Evolutionary conservation across 2,329 filamentous ascomycete species (phyloP), one percentile per base, ranked within the genome.

Genomic region (Pseudogymnoascus sp.): DNA sequence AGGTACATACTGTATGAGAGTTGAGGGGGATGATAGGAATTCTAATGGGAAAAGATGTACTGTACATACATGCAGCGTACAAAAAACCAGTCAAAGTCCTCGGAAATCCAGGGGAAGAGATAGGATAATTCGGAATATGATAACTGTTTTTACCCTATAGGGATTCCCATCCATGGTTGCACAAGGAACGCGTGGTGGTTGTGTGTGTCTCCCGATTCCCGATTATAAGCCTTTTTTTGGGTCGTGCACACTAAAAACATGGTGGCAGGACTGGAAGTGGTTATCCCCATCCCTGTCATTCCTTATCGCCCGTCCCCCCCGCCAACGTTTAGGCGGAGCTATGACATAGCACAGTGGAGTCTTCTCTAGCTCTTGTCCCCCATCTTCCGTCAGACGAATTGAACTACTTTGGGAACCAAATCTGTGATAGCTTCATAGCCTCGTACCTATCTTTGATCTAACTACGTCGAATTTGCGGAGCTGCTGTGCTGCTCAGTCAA

Each of bases 401-500:
- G 50, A 34, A 34, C 50, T 56, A 6, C n/a, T 34, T 56, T 56
- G 50, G 28, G 50, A 16, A 11, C 31, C 50, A 56, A 56, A 56
- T 56, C 50, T 56, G 50, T 18, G 28, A 56, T 56, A 56, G 50
- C 50, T 56, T 56, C 50, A 34, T 56, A 56, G 16, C 25, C 18
- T 42, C 38, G 8, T 11, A 42, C 38, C 38, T 18, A 38, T 40
- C 38, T 16, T 50, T 28, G 10, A 18, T 56, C 46, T 18, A 11
- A 53, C 28, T 56, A 56, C 28, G 11, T 56, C 8, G 10, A 21
- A 7, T 21, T 34, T 34, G 50, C 50, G 28, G 50, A 18, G 50
- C 28, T 56, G 50, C 50, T 34, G n/a, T 56, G n/a, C 50, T 56
- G 28, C 50, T 56, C 28, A 34, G 50, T 56, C 50, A 28, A 69